phyloP scores from a whole-genome alignment of 2,329 filamentous ascomycete genomes.

The Macrophomina tecta region DNA sequence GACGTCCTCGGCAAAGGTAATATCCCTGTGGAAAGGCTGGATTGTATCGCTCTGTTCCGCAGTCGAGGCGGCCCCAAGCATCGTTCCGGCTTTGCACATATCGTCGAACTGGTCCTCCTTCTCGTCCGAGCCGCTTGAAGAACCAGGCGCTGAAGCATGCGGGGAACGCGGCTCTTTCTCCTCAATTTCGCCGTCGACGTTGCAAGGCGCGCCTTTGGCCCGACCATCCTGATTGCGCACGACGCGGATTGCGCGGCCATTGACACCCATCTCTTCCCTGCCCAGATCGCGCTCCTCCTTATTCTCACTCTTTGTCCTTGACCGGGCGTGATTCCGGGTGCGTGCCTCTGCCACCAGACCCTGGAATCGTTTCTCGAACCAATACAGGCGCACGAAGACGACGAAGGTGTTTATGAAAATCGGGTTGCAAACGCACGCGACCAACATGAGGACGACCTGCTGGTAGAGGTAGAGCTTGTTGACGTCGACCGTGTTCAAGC shows the following conservation, averaged over 20 bases:
- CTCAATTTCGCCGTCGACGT: conserved; percentile 60
- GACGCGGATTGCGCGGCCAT: conserved; percentile 69
- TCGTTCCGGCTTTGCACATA: conserved; percentile 1
- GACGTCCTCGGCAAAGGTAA: conserved; percentile 73
- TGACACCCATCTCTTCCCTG: conserved; percentile 67
- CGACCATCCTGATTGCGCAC: conserved; percentile 63
- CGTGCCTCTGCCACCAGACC: conserved; percentile 77
- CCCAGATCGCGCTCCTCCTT: conserved; percentile 52
- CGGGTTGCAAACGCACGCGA: conserved; percentile 47
- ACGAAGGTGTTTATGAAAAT: conserved; percentile 66
- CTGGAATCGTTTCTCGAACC: conserved; percentile 97
- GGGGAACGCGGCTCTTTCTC: conserved; percentile 30
- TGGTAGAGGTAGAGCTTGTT: conserved; percentile 56
- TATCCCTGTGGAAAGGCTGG: conserved; percentile 52
- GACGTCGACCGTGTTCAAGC: conserved; percentile 76
- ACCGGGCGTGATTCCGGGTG: conserved; percentile 69
- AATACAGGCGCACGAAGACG: conserved; percentile 91
- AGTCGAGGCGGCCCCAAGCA: not conserved
- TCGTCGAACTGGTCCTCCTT: conserved; percentile 12
- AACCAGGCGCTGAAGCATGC: conserved; percentile 31
- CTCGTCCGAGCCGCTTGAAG: conserved; percentile 56
- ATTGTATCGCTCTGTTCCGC: conserved; percentile 26
- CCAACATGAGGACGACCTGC: conserved; percentile 56
- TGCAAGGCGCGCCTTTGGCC: conserved; percentile 59
- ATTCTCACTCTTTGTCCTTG: conserved; percentile 55